Percentiles rank a stretch among this genome's conserved stretches.
Evolutionary conservation across 148 eudicot species (phyloP).

Genomic region (Agrostemma githago): DNA sequence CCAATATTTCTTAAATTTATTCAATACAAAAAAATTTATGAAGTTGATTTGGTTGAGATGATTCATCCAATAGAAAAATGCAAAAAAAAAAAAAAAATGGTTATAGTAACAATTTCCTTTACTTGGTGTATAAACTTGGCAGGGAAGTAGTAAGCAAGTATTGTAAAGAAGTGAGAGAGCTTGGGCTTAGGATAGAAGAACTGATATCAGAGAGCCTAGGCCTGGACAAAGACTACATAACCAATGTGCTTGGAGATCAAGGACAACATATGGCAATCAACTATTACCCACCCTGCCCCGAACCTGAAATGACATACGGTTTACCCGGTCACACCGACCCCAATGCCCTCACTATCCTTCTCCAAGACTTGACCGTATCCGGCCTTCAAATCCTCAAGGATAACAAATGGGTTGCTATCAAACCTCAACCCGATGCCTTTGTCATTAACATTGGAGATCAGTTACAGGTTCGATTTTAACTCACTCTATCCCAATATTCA

Average conservation of each 20-base stretch:
- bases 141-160: constrained; percentile 65
- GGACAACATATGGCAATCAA: constrained; percentile 97
- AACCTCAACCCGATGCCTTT: constrained; percentile 71
- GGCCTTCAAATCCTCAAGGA: constrained; percentile 86
- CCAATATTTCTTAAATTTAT: too few species aligned
- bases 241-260: constrained; percentile 59
- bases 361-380: constrained; percentile 58
- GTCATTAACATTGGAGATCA: constrained; percentile 92
- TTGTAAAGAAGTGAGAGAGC: constrained; percentile 50
- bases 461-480: constrained; percentile 29
- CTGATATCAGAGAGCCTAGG: constrained; percentile 77
- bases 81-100: too few species aligned
- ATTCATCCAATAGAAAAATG: too few species aligned
- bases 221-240: constrained; percentile 48
- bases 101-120: too few species aligned
- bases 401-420: constrained; percentile 67
- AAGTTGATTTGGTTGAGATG: too few species aligned
- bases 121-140: background rate
- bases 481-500: background rate
- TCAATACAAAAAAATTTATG: too few species aligned
- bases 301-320: constrained; percentile 84
- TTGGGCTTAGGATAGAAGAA: constrained; percentile 69
- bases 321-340: constrained; percentile 91
- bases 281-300: constrained; percentile 82
- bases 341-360: constrained; percentile 84